These are phyloP conservation scores for Cladosporium sphaerospermum DNA, from an alignment of 2,329 filamentous ascomycete species.

Conservation along the genomic window DNA sequence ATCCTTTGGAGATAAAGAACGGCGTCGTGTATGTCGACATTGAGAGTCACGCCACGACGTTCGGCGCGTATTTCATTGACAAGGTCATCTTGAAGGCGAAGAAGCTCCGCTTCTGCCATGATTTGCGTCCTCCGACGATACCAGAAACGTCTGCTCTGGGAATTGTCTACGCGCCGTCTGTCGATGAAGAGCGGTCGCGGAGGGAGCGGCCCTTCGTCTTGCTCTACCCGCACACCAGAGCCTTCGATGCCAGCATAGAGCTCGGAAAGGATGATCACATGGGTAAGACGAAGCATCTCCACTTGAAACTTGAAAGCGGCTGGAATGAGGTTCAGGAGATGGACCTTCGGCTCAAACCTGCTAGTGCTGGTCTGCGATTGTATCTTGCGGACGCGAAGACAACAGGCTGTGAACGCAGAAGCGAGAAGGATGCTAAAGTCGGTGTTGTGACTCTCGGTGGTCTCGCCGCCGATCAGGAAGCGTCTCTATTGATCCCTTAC, in stretches of 20 bases:
- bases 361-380: conserved; percentile 55
- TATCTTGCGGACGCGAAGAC: conserved; percentile 45
- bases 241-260: conserved; percentile 62
- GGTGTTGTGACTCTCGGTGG: conserved; percentile 16
- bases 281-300: conserved; percentile 69
- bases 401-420: background rate
- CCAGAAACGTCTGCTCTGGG: conserved; percentile 9
- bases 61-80: conserved; percentile 70
- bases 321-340: conserved; percentile 58
- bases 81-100: conserved; percentile 59
- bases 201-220: conserved; percentile 46
- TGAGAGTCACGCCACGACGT: conserved; percentile 51
- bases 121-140: conserved; percentile 43
- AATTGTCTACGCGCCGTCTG: conserved; percentile 7
- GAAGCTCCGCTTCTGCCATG: conserved; percentile 61
- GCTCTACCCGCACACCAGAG: conserved; percentile 63
- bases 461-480: conserved; percentile 33
- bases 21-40: conserved; percentile 50
- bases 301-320: conserved; percentile 66
- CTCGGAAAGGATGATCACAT: conserved; percentile 69
- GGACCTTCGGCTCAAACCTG: conserved; percentile 49
- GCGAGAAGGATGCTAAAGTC: conserved; percentile 13
- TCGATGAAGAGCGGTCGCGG: conserved; percentile 1
- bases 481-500: conserved; percentile 69
- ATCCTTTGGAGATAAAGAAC: conserved; percentile 45